phyloP scores from a whole-genome alignment of 1,139 yeast species.

The Yarrowia galli region DNA sequence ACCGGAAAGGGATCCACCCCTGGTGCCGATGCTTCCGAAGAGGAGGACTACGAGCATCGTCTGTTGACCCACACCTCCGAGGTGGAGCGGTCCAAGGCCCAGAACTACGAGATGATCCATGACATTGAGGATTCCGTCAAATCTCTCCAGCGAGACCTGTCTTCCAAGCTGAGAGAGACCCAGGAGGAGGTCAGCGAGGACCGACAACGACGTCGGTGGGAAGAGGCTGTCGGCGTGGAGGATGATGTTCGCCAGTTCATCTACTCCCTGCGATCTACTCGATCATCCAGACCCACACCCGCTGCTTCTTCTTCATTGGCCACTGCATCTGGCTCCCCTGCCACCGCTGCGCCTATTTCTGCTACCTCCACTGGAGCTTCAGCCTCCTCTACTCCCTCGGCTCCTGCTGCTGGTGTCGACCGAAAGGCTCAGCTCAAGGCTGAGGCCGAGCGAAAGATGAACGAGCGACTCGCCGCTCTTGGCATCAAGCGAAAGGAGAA shows the following conservation, averaged over 20 bases:
- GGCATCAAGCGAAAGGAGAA: constrained; percentile 64
- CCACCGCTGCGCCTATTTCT: constrained; percentile 27
- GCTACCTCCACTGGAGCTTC: constrained; percentile 41
- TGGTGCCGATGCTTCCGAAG: constrained; percentile 52
- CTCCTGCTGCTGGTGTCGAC: constrained; percentile 52
- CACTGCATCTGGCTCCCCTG: constrained; percentile 14
- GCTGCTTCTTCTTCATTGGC: constrained; percentile 39
- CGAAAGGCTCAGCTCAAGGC: constrained; percentile 86
- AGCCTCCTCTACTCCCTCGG: constrained; percentile 35
- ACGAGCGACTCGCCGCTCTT: constrained; percentile 83
- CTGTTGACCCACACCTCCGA: constrained; percentile 63
- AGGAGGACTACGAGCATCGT: constrained; percentile 62
- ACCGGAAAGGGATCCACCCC: constrained; percentile 73
- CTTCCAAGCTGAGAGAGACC: constrained; percentile 50
- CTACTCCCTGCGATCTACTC: constrained; percentile 60
- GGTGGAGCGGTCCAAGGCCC: constrained; percentile 64
- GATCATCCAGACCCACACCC: constrained; percentile 48
- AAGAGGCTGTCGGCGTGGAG: constrained; percentile 79
- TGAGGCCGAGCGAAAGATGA: constrained; percentile 90
- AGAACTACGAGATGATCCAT: constrained; percentile 60
- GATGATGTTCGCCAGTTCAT: constrained; percentile 72
- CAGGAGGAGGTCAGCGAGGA: constrained; percentile 54
- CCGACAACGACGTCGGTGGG: constrained; percentile 78
- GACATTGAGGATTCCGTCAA: constrained; percentile 80
- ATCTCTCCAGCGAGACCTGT: constrained; percentile 71